Conservation (phyloP, 805 yeast genomes). For the Cyberlindnera nakhonratchasimensis region DNA sequence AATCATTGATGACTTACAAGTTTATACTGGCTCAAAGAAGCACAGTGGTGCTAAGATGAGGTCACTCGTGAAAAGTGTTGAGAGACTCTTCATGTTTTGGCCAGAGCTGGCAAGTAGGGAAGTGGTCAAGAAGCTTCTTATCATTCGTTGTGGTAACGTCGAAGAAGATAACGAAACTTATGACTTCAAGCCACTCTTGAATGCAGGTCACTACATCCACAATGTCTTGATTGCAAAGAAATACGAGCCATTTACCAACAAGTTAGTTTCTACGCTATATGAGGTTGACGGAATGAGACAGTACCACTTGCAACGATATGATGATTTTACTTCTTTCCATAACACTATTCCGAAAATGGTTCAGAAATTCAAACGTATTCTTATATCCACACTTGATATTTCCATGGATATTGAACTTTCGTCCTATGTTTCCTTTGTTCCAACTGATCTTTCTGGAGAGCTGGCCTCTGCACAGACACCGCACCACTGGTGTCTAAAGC, state of each 20-base stretch:
- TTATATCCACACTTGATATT: constrained; percentile 11
- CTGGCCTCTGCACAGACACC: neutral
- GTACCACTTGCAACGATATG: constrained; percentile 14
- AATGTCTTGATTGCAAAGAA: constrained; percentile 9
- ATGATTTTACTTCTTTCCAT: constrained; percentile 7
- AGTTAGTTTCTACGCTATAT: neutral
- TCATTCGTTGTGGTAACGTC: constrained; percentile 7
- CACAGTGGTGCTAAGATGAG: constrained; percentile 4
- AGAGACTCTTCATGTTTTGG: constrained; percentile 9
- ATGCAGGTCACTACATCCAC: constrained; percentile 12
- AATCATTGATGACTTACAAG: constrained; percentile 36
- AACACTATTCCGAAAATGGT: constrained; percentile 12
- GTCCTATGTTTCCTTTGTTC: constrained; percentile 6
- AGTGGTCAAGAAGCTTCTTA: constrained; percentile 14
- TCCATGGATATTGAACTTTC: constrained; percentile 9
- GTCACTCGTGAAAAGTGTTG: constrained; percentile 7
- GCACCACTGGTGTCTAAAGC: constrained; percentile 8
- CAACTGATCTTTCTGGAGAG: constrained; percentile 8
- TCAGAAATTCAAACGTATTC: constrained; percentile 11
- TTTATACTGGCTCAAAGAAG: constrained; percentile 17
- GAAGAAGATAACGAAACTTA: neutral
- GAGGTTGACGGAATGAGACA: constrained; percentile 9
- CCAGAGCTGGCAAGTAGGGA: constrained; percentile 10
- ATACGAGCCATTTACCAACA: constrained; percentile 11
- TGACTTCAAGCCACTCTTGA: constrained; percentile 11